Evolutionary conservation across 2,329 filamentous ascomycete species (phyloP).

Genomic region (Ploettnerulaceae sp.): DNA sequence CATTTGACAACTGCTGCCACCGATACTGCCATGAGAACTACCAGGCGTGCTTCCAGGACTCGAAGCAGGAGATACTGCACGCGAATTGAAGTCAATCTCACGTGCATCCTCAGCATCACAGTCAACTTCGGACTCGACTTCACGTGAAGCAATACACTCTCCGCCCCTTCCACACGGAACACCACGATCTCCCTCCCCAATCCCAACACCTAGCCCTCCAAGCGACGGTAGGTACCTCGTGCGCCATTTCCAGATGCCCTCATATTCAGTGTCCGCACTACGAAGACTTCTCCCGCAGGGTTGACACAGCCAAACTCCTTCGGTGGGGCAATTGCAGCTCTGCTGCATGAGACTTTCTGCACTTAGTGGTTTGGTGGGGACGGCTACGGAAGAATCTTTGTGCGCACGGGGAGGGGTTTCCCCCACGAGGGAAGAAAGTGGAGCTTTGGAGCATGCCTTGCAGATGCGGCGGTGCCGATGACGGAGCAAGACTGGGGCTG

Average conservation of each 20-base stretch:
- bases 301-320: slow-evolving; percentile 77
- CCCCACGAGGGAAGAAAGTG: slow-evolving; percentile 50
- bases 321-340: slow-evolving; percentile 36
- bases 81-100: slow-evolving; percentile 26
- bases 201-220: slow-evolving; percentile 75
- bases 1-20: slow-evolving; percentile 32
- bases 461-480: slow-evolving; percentile 80
- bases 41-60: slow-evolving; percentile 17
- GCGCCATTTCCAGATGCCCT: slow-evolving; percentile 81
- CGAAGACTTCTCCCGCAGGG: slow-evolving; percentile 72
- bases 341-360: slow-evolving; percentile 33
- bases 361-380: slow-evolving; percentile 39
- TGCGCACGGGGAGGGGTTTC: slow-evolving; percentile 38
- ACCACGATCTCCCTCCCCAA: slow-evolving; percentile 82
- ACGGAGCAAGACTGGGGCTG: slow-evolving; percentile 59
- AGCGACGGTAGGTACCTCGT: slow-evolving; percentile 78
- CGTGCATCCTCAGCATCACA: slow-evolving; percentile 71
- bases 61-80: slow-evolving; percentile 21
- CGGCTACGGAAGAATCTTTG: not conserved
- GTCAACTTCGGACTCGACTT: slow-evolving; percentile 79
- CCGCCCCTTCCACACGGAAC: slow-evolving; percentile 79
- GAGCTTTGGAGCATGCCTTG: slow-evolving; percentile 65
- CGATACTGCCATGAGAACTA: slow-evolving; percentile 17
- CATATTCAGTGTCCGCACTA: slow-evolving; percentile 54
- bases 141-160: slow-evolving; percentile 69